Conservation (phyloP, 73 alveolate species). For the Paramecium pentaurelia region DNA sequence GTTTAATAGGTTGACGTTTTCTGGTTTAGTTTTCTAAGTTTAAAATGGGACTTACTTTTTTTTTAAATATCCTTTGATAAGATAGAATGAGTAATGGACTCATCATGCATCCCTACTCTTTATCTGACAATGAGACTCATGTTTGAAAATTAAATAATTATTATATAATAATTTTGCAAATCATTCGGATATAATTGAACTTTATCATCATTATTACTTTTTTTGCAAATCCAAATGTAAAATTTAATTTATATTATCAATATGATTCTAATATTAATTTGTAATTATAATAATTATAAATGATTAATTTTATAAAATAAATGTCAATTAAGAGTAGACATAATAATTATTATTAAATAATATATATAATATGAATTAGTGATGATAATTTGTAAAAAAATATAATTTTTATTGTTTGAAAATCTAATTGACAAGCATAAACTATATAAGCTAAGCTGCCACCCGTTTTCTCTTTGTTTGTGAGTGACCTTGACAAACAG, state of each 20-base stretch:
- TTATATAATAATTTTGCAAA: background rate
- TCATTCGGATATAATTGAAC: background rate
- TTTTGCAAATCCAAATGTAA: background rate
- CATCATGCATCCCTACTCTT: constrained; percentile 39
- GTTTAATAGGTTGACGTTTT: background rate
- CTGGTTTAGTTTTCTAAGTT: background rate
- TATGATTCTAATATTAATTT: background rate
- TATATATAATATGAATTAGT: background rate
- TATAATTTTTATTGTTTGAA: background rate
- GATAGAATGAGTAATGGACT: background rate
- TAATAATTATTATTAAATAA: background rate
- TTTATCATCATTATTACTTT: background rate
- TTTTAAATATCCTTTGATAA: background rate
- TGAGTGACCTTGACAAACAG: constrained; percentile 15
- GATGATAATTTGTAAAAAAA: background rate
- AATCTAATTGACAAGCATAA: constrained; percentile 34
- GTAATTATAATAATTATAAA: background rate
- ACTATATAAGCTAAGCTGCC: constrained; percentile 2
- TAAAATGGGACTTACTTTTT: background rate
- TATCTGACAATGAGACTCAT: constrained; percentile 25
- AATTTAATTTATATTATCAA: background rate
- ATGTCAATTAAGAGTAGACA: background rate
- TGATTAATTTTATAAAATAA: background rate
- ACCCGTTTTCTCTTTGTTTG: constrained; percentile 11
- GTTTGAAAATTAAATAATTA: background rate